Evolutionary conservation across 1,284 basidiomycete species (phyloP), one percentile per base, ranked within the genome.

Genomic region (Leucocoprinus gongylophorus): DNA sequence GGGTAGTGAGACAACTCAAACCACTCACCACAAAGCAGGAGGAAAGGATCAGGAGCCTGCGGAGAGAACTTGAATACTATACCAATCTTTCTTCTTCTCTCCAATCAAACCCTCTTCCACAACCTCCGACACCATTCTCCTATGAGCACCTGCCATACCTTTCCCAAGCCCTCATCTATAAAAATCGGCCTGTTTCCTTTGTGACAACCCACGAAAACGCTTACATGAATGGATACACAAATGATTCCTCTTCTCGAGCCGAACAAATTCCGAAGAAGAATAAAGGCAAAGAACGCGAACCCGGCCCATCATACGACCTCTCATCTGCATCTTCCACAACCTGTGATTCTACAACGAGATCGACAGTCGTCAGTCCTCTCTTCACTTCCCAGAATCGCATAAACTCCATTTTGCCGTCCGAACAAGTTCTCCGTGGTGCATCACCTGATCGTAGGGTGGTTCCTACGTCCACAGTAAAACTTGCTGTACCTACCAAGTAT

Each of bases 71-170:
- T 20, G 49, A 59, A 32, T 59, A 60, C 39, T 55, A 60, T 51
- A 54, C 54, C 17, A 52, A 57, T 32, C 51, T 46, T 10, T 28
- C 41, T 18, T 39, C 40, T 30, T 56, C 54, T 13, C 17, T 56
- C 21, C 51, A 15, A 21, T 45, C 54, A 44, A 78, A 78, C 58
- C 75, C 75, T 5, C 67, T 78, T 8, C 76, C 76, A 23, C 61
- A 66, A 40, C 75, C 76, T n/a, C 76, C 76, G 15, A 67, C 73
- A 53, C 75, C 72, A 3, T 58, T 77, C 7, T 65, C 71, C 5
- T 61, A 72, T 21, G 68, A 74, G 21, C 65, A 68, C 29, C 65
- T 74, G 26, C 67, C 71, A 15, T 43, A 64, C 8, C 69, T 73
- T 50, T 63, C 56, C 8, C 56, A 61, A 46, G 58, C 55, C 13